Base-by-base conservation (phyloP, 257 asterid genomes). In the Asclepias syriaca region DNA sequence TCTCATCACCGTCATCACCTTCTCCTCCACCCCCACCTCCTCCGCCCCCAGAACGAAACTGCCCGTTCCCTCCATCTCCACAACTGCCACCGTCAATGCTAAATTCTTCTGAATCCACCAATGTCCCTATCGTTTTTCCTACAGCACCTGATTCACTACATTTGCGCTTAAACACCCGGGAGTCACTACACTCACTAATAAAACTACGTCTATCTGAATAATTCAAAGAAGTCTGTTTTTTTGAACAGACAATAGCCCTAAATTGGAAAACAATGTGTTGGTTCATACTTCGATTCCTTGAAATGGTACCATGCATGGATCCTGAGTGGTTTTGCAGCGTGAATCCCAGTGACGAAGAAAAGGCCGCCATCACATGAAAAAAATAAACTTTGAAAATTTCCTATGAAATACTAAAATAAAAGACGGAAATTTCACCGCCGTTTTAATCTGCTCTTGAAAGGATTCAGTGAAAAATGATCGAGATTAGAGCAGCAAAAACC, bases 11-110 rank as follows among this genome's bases (percentile, higher is more conserved):
- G 65, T 79, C 93, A 24, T 72, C 86, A 3, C 63, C 88, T 0
- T 48, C 89, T 21, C 72, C 92, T 3, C 79, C 95, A 0, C 72
- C 91, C 1, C 83, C 84, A 0, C 84, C 84, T 22, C 86, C 91
- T 7, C 88, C 86, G 1, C 89, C 88, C 2, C 88, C 95, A 46
- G 74, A 22, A 66, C 87, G 75, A 57, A 73, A 73, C 22, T 77
- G 65, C 39, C 88, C 87, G 18, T 81, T 59, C 16, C 91, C 92
- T 53, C 81, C 90, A 70, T 71, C 87, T 49, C 84, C 93, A 18
- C 84, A 84, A 71, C 80, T 81, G 65, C 87, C 94, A 68, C 61
- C 68, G 66, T 72, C 90, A 49, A 78, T 34, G 80, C 72, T 69
- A 70, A 79, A 79, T 48, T 84, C 84, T 73, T 82, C 83, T 22